phyloP scores from a whole-genome alignment of 2,329 filamentous ascomycete genomes.

The Tolypocladium guangdongense region DNA sequence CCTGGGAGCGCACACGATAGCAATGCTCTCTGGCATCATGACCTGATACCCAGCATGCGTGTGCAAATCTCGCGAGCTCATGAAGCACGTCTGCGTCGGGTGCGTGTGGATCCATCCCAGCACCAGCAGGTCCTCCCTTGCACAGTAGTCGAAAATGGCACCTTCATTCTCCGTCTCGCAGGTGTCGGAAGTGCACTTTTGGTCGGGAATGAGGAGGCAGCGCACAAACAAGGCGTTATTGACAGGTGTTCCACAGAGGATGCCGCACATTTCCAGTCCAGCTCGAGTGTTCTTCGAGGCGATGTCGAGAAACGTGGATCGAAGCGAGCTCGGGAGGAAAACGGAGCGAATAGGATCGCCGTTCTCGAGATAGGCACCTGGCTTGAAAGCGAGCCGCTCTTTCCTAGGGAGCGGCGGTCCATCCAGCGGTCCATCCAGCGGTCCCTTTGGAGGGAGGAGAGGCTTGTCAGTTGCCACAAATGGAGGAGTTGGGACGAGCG shows the following conservation, averaged over 20 bases:
- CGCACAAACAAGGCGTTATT: slow-evolving; percentile 91
- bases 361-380: slow-evolving; percentile 81
- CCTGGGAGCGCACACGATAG: slow-evolving; percentile 87
- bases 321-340: slow-evolving; percentile 71
- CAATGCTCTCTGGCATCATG: slow-evolving; percentile 93
- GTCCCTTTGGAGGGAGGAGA: slow-evolving; percentile 18
- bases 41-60: slow-evolving; percentile 92
- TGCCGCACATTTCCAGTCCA: slow-evolving; percentile 90
- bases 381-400: slow-evolving; percentile 54
- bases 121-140: slow-evolving; percentile 70
- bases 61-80: slow-evolving; percentile 88
- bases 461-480: slow-evolving; percentile 7
- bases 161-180: slow-evolving; percentile 88
- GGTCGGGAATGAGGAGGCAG: slow-evolving; percentile 80
- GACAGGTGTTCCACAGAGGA: slow-evolving; percentile 81
- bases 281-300: slow-evolving; percentile 65
- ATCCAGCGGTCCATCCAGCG: not conserved
- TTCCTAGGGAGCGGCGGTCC: slow-evolving; percentile 28
- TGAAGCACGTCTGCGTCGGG: slow-evolving; percentile 92
- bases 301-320: slow-evolving; percentile 60
- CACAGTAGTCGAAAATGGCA: slow-evolving; percentile 80
- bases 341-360: slow-evolving; percentile 77
- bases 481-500: slow-evolving; percentile 10
- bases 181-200: slow-evolving; percentile 81
- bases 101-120: slow-evolving; percentile 98